A percentile compares a stretch with the other conserved stretches of the same genome.
phyloP scores from a whole-genome alignment of 2,329 filamentous ascomycete species.

The Leptographium radiaticola region DNA sequence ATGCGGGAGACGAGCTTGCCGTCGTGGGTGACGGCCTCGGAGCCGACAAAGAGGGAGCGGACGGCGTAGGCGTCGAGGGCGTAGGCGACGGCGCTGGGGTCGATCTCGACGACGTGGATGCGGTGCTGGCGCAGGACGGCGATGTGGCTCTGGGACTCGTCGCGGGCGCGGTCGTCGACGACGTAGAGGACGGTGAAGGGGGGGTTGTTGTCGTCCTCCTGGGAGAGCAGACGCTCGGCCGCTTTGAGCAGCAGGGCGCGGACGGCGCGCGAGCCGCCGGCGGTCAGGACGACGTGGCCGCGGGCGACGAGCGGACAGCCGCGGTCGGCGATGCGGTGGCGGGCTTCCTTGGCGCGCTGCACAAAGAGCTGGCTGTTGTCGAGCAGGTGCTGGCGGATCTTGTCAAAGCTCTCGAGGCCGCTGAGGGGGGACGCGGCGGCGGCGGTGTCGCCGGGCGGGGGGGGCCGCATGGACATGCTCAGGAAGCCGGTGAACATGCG shows the following conservation, averaged over 20 bases:
- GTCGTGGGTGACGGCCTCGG: conserved; percentile 86
- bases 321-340: conserved; percentile 69
- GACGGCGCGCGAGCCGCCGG: conserved; percentile 78
- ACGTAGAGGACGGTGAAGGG: conserved; percentile 77
- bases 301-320: conserved; percentile 69
- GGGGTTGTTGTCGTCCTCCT: conserved; percentile 13
- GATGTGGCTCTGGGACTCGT: conserved; percentile 61
- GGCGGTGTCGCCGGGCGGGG: conserved; percentile 21
- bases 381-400: conserved; percentile 70
- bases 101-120: conserved; percentile 72
- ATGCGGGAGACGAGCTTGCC: conserved; percentile 84
- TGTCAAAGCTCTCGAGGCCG: conserved; percentile 54
- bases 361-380: conserved; percentile 81
- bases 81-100: conserved; percentile 64
- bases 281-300: conserved; percentile 73
- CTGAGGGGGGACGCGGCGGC: conserved; percentile 10
- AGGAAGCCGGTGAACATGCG: conserved; percentile 94
- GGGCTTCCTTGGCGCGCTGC: conserved; percentile 68
- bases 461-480: conserved; percentile 54
- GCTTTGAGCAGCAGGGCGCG: conserved; percentile 63
- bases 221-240: conserved; percentile 50
- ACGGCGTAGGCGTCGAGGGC: conserved; percentile 54
- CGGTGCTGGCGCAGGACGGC: conserved; percentile 56
- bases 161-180: conserved; percentile 33
- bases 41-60: conserved; percentile 52